Evolutionary conservation across 257 asterid genomes (phyloP), one percentile per base, ranked within the genome.

Genomic region (Asclepias syriaca): DNA sequence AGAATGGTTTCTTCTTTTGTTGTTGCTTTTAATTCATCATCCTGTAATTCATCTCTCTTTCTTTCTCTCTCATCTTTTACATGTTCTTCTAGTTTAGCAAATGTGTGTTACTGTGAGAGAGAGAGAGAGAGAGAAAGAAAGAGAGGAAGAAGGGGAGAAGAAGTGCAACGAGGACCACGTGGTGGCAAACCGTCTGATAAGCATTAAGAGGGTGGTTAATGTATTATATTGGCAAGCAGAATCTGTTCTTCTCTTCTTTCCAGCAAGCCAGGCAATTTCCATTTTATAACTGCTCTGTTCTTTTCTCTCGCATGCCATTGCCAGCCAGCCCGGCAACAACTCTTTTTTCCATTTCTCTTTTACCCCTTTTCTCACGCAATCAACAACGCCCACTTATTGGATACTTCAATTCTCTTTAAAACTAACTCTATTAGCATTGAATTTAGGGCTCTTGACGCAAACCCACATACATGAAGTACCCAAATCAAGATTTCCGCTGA

Each of bases 251-350:
- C 78, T 73, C 58, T 74, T 75, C 81, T 85, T 87, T 86, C 87
- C 92, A 84, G 83, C 96, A 68, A 77, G 87, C 87, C 83, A 73
- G 68, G 81, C 86, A 84, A 58, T 81, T 85, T 76, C 81, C 83
- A 77, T 76, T 75, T 80, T 77, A 61, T 69, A 66, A 57, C 79
- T 58, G 65, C 70, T 22, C 51, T 50, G 48, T 54, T 39, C 56
- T 39, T 27, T 24, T 66, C 77, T n/a, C 69, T 65, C 59, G 76
- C 78, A 75, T 76, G 86, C 72, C 75, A 77, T 74, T 45, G 65
- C 77, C 74, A 61, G 73, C 74, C 65, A 29, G 78, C 59, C 24
- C 65, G 60, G 21, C 65, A 50, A 34, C 74, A 74, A 16, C 61
- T 1, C 18, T 32, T 65, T 19, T 9, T 6, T 0, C 48, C 27